Conservation (phyloP, 495 filamentous ascomycete species). For the Penicillium nucicola region DNA sequence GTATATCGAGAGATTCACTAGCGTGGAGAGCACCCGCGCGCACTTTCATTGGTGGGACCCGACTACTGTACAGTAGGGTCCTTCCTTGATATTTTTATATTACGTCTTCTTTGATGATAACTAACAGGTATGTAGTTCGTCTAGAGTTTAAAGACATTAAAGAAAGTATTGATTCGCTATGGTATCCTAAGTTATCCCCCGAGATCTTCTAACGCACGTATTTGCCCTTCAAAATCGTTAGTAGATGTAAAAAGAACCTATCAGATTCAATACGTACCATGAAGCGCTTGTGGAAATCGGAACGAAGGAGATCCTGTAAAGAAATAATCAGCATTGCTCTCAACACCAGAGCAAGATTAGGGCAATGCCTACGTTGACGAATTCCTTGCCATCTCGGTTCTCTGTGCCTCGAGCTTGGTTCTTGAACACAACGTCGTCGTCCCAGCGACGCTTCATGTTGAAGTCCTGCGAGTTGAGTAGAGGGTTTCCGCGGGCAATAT, state of each 20-base stretch:
- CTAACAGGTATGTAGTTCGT: no score
- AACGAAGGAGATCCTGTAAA: constrained; percentile 77
- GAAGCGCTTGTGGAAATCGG: constrained; percentile 96
- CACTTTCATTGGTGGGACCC: no score
- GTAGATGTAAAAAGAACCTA: constrained; percentile 10
- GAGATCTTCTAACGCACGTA: constrained; percentile 55
- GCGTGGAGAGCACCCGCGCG: no score
- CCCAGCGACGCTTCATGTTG: constrained; percentile 66
- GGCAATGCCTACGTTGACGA: constrained; percentile 73
- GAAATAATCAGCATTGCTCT: constrained; percentile 18
- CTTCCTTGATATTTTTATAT: no score
- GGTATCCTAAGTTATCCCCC: neutral
- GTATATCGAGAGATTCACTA: no score
- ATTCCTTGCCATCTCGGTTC: constrained; percentile 90
- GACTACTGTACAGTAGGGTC: no score
- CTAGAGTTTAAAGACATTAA: no score
- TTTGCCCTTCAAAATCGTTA: constrained; percentile 52
- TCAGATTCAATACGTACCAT: constrained; percentile 60
- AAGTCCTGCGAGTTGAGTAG: constrained; percentile 68
- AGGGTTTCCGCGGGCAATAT: constrained; percentile 92
- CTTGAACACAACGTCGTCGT: constrained; percentile 99
- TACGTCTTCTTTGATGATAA: no score
- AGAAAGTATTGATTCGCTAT: constrained; percentile 7
- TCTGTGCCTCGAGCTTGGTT: constrained; percentile 96
- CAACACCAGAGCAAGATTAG: neutral